phyloP scores from a whole-genome alignment of 176 grass and related monocot genomes.

The Hordeum marinum region DNA sequence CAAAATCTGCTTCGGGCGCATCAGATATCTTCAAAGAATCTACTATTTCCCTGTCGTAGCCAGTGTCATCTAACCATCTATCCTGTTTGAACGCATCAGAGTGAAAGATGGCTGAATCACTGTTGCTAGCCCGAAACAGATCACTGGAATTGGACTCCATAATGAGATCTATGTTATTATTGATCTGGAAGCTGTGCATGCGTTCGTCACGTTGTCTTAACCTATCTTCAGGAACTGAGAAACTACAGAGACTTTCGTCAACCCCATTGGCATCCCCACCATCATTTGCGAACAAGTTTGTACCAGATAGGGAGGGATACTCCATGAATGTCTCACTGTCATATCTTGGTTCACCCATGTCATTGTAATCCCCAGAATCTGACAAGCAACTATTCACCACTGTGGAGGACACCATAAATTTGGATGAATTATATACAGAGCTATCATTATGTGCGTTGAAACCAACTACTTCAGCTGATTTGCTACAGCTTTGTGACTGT shows the following conservation, averaged over 20 bases:
- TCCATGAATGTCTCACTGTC: conserved; percentile 60
- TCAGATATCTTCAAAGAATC: conserved; percentile 69
- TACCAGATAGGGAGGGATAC: conserved; percentile 56
- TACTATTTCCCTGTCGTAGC: conserved; percentile 50
- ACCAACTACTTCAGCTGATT: conserved; percentile 58
- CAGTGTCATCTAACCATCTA: conserved; percentile 46
- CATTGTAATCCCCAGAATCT: conserved; percentile 49
- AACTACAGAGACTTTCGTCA: conserved; percentile 39
- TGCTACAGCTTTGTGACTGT: conserved; percentile 46
- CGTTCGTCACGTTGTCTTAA: conserved; percentile 36
- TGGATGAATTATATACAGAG: conserved; percentile 40
- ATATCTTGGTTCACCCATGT: conserved; percentile 72
- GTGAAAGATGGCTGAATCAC: conserved; percentile 41
- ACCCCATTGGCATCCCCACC: conserved; percentile 33
- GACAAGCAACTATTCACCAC: conserved; percentile 49
- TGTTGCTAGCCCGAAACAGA: conserved; percentile 51
- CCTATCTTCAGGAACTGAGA: conserved; percentile 46
- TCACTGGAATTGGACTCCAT: conserved; percentile 67
- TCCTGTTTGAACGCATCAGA: conserved; percentile 49
- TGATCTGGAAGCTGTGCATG: conserved; percentile 94
- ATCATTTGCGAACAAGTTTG: conserved; percentile 65
- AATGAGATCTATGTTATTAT: conserved; percentile 92
- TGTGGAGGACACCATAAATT: conserved; percentile 26
- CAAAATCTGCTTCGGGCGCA: conserved; percentile 56
- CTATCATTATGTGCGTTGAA: conserved; percentile 48